phyloP scores from a whole-genome alignment of 768 basidiomycete species.

The Tephrocybe rancida region DNA sequence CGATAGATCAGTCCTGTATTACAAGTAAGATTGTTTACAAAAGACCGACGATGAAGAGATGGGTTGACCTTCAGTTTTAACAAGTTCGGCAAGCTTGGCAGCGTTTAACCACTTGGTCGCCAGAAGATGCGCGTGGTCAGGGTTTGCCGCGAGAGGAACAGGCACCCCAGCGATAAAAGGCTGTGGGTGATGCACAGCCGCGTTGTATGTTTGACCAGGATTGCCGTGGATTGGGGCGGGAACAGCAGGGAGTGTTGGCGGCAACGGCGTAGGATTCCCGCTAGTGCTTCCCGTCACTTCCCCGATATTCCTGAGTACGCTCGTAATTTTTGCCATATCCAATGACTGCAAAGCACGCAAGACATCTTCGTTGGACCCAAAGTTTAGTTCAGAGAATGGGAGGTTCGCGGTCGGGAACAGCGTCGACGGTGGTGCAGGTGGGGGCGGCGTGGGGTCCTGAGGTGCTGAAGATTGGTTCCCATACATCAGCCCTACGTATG shows the following conservation, averaged over 20 bases:
- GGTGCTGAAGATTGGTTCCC: constrained; percentile 24
- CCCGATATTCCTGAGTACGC: constrained; percentile 64
- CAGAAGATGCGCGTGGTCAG: constrained; percentile 68
- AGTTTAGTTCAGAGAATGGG: constrained; percentile 39
- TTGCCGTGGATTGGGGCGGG: not conserved
- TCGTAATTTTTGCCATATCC: constrained; percentile 71
- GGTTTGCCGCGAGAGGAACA: too few species aligned
- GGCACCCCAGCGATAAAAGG: too few species aligned
- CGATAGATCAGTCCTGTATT: constrained; percentile 76
- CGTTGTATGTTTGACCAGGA: not conserved
- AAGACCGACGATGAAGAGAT: not conserved
- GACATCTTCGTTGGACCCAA: constrained; percentile 71
- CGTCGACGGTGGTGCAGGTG: constrained; percentile 6
- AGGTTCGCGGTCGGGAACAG: constrained; percentile 23
- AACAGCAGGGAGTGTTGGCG: constrained; percentile 24
- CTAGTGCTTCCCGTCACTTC: constrained; percentile 54
- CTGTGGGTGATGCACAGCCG: constrained; percentile 17
- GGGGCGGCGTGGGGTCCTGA: constrained; percentile 17
- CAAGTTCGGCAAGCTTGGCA: constrained; percentile 67
- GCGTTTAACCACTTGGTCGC: constrained; percentile 82
- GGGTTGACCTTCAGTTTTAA: constrained; percentile 61
- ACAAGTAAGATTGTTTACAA: not conserved
- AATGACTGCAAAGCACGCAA: constrained; percentile 73
- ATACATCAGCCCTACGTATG: constrained; percentile 32
- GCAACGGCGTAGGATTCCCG: constrained; percentile 21